Conservation (phyloP, 108 stramenopile genomes). For the Chaetoceros tenuissimus region DNA sequence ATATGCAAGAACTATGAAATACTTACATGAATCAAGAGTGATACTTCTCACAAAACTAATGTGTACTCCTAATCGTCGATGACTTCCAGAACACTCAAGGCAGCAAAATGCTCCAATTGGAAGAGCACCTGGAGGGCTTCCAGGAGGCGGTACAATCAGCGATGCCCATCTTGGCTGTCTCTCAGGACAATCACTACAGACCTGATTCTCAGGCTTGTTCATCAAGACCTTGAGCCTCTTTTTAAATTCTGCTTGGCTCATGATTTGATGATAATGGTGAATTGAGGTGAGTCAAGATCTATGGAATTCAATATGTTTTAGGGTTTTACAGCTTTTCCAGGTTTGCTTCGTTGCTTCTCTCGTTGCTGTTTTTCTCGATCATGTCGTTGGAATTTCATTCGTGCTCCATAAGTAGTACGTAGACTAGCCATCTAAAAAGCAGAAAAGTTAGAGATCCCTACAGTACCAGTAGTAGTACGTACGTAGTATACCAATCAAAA, state of each 20-base stretch:
- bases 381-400: too few species aligned
- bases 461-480: too few species aligned
- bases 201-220: constrained; percentile 79
- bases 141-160: constrained; percentile 78
- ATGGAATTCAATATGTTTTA: background rate
- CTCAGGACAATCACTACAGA: constrained; percentile 91
- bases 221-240: constrained; percentile 79
- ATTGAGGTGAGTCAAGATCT: background rate
- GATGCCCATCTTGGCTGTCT: constrained; percentile 96
- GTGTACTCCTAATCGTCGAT: constrained; percentile 96
- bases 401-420: too few species aligned
- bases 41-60: constrained; percentile 94
- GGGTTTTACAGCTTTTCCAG: too few species aligned
- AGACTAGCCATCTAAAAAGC: too few species aligned
- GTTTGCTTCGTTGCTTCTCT: too few species aligned
- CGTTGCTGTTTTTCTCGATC: too few species aligned
- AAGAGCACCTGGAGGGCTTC: constrained; percentile 56
- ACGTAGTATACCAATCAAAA: too few species aligned
- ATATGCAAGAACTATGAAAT: background rate
- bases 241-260: constrained; percentile 34
- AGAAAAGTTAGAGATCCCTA: too few species aligned
- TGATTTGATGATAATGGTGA: background rate
- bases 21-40: constrained; percentile 86
- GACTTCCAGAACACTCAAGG: constrained; percentile 96
- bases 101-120: constrained; percentile 95